Conservation (phyloP, 2,329 filamentous ascomycete genomes). For the Diaporthe aspalathi region DNA sequence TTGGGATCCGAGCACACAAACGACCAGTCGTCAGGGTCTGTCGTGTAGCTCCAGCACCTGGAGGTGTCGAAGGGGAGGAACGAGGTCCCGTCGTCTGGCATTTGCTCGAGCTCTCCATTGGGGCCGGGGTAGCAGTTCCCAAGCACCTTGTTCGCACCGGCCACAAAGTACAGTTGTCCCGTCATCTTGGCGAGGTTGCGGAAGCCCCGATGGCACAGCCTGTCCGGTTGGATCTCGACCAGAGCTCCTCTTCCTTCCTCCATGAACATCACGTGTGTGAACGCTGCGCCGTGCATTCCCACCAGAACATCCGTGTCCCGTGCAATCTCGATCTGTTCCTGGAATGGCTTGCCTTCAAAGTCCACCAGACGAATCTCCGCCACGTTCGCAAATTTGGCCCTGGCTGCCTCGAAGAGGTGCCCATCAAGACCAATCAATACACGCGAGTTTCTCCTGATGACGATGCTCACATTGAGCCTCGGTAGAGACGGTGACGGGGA, state of each 20-base stretch:
- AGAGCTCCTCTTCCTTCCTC: too few relatives aligned
- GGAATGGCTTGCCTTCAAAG: slow-evolving; percentile 52
- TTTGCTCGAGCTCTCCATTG: neutral
- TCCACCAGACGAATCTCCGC: slow-evolving; percentile 45
- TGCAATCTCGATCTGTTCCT: slow-evolving; percentile 50
- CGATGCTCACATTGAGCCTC: slow-evolving; percentile 46
- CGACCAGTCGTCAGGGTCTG: neutral
- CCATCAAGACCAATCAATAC: slow-evolving; percentile 43
- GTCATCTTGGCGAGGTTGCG: slow-evolving; percentile 54
- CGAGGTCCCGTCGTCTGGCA: slow-evolving; percentile 15
- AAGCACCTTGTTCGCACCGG: slow-evolving; percentile 5
- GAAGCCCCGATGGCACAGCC: slow-evolving; percentile 52
- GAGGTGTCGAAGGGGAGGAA: slow-evolving; percentile 12
- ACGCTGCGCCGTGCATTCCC: slow-evolving; percentile 57
- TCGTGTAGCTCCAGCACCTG: slow-evolving; percentile 14
- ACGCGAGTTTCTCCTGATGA: slow-evolving; percentile 50
- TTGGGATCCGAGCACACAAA: slow-evolving; percentile 4
- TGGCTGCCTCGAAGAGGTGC: slow-evolving; percentile 32
- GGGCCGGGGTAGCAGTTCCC: neutral
- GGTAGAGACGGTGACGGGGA: neutral
- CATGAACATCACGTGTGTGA: slow-evolving; percentile 57
- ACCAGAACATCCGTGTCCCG: slow-evolving; percentile 55
- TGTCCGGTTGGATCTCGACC: slow-evolving; percentile 56
- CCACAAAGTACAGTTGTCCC: slow-evolving; percentile 12
- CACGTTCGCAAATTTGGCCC: neutral